Percentiles rank a stretch among this genome's conserved stretches.
These are phyloP conservation scores for Salix purpurea DNA, from an alignment of 345 rosid species.

Conservation along the genomic window DNA sequence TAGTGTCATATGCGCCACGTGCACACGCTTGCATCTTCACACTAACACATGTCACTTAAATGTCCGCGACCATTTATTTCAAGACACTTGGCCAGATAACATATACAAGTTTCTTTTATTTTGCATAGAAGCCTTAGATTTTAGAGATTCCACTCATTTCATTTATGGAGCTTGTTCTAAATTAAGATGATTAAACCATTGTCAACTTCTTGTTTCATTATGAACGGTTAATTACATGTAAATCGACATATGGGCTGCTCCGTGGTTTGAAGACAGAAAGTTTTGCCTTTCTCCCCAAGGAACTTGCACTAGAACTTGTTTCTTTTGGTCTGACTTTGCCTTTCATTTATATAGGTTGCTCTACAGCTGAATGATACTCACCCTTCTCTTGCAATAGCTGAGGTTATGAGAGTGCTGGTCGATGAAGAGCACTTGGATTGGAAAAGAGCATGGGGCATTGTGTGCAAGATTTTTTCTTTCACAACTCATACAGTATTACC, in stretches of 20 bases:
- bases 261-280: background rate
- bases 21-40: too few species aligned
- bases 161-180: too few species aligned
- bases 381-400: conserved; percentile 43
- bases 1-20: too few species aligned
- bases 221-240: background rate
- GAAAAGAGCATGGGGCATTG: conserved; percentile 37
- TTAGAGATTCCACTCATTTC: too few species aligned
- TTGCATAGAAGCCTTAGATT: too few species aligned
- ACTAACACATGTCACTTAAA: too few species aligned
- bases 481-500: conserved; percentile 42
- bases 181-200: too few species aligned
- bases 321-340: background rate
- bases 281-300: background rate
- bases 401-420: conserved; percentile 44
- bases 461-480: conserved; percentile 39
- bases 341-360: conserved; percentile 34
- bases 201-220: background rate
- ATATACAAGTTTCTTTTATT: too few species aligned
- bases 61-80: too few species aligned
- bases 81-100: too few species aligned
- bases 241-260: background rate
- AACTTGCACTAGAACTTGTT: background rate
- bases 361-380: conserved; percentile 51
- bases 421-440: conserved; percentile 45